phyloP scores from a whole-genome alignment of 208 protist genomes.

The Phytomonas francai region DNA sequence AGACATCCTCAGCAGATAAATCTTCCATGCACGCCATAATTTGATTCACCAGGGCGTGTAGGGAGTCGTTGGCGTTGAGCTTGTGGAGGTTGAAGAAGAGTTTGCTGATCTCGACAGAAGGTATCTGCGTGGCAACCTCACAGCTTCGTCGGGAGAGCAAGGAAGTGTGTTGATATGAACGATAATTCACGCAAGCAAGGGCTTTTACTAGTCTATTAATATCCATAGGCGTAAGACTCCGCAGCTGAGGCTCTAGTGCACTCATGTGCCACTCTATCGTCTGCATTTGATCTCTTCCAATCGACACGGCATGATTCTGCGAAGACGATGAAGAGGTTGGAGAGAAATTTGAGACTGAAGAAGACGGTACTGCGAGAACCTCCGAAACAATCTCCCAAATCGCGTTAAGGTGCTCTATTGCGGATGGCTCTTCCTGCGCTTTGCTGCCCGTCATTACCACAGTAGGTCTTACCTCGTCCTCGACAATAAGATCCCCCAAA shows the following conservation, averaged over 20 bases:
- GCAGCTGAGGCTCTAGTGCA: constrained; percentile 38
- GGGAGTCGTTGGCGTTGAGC: constrained; percentile 68
- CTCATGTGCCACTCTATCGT: constrained; percentile 36
- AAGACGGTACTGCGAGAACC: too few relatives aligned
- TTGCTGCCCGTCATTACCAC: too few relatives aligned
- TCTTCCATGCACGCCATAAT: constrained; percentile 33
- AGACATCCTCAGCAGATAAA: constrained; percentile 36
- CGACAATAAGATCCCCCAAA: neutral
- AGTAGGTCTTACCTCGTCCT: neutral
- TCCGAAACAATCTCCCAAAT: too few relatives aligned
- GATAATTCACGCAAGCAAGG: constrained; percentile 56
- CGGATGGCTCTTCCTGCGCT: too few relatives aligned
- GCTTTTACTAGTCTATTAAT: constrained; percentile 33
- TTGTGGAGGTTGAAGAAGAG: constrained; percentile 74
- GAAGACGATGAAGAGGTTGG: too few relatives aligned
- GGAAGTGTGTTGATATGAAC: constrained; percentile 56
- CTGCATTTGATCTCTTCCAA: constrained; percentile 18
- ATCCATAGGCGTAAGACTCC: constrained; percentile 41
- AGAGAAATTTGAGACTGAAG: too few relatives aligned
- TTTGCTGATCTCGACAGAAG: constrained; percentile 32
- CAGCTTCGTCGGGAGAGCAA: constrained; percentile 66
- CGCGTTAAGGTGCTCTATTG: too few relatives aligned
- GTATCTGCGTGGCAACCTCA: constrained; percentile 51
- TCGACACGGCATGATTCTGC: constrained; percentile 6
- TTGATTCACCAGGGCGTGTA: constrained; percentile 60